These are phyloP conservation scores for Rhododendron williamsianum DNA, from an alignment of 148 eudicot species.

Conservation along the genomic window DNA sequence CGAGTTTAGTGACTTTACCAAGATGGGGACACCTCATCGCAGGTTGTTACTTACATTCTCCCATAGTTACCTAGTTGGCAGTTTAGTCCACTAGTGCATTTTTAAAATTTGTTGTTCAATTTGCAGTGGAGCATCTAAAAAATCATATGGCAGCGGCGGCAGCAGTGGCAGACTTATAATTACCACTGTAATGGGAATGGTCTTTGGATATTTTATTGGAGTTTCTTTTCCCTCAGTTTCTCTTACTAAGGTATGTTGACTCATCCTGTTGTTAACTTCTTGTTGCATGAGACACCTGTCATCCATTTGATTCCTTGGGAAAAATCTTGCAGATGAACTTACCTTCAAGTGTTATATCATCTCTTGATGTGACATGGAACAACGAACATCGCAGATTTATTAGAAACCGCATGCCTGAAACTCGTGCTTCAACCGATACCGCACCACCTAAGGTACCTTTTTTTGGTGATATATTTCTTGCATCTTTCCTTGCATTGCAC, in stretches of 20 bases:
- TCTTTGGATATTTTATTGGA: conserved; percentile 65
- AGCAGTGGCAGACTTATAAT: conserved; percentile 43
- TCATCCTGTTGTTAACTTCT: neutral
- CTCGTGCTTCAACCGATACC: conserved; percentile 45
- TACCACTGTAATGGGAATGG: conserved; percentile 55
- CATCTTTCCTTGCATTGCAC: neutral
- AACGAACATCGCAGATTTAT: conserved; percentile 21
- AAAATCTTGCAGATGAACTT: conserved; percentile 44
- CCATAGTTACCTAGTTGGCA: neutral
- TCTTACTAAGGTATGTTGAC: conserved; percentile 41
- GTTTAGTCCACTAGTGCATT: neutral
- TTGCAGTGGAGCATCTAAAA: conserved; percentile 47
- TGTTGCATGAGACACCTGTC: conserved; percentile 4
- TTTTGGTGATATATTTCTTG: neutral
- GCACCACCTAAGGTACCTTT: conserved; percentile 41
- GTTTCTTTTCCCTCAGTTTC: conserved; percentile 59
- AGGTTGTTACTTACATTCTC: conserved; percentile 31
- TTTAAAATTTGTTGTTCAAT: conserved; percentile 1
- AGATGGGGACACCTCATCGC: conserved; percentile 49
- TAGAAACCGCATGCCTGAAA: conserved; percentile 44
- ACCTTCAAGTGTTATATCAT: conserved; percentile 40
- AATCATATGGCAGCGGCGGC: conserved; percentile 43
- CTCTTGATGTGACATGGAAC: conserved; percentile 38
- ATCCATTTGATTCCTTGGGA: conserved; percentile 10
- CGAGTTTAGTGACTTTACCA: conserved; percentile 20